Conservation (phyloP, 2,329 filamentous ascomycete species). For the Escovopsis sp. region DNA sequence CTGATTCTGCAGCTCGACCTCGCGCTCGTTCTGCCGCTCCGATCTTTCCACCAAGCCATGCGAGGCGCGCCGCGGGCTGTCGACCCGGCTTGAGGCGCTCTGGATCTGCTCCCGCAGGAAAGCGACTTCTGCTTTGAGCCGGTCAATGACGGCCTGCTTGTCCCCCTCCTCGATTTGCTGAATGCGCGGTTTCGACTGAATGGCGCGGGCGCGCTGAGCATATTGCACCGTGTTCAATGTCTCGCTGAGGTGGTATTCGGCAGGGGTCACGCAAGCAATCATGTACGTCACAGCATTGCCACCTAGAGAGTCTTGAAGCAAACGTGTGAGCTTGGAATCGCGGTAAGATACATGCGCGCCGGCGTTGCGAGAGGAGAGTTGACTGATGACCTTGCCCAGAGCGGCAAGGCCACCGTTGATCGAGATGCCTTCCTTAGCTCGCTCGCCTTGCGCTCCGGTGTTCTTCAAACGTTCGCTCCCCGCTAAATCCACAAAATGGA, state of each 20-base stretch:
- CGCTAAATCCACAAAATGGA: conserved; percentile 95
- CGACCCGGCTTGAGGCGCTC: conserved; percentile 52
- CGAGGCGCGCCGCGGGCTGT: conserved; percentile 37
- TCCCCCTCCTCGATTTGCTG: conserved; percentile 88
- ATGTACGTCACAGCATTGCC: conserved; percentile 98
- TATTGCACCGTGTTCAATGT: conserved; percentile 97
- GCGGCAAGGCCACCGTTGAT: conserved; percentile 95
- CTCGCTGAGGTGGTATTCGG: conserved; percentile 94
- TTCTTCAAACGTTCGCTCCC: conserved; percentile 96
- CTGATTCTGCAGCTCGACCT: conserved; percentile 85
- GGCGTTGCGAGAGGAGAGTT: conserved; percentile 77
- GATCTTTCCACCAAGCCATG: conserved; percentile 50
- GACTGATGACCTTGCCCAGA: conserved; percentile 94
- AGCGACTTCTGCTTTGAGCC: conserved; percentile 81
- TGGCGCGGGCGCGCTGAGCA: conserved; percentile 85
- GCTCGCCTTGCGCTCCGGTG: conserved; percentile 85
- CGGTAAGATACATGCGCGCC: conserved; percentile 93
- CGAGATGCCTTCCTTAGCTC: conserved; percentile 90
- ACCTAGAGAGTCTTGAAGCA: conserved; percentile 90
- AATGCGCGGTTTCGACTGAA: conserved; percentile 94
- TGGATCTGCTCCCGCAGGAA: conserved; percentile 91
- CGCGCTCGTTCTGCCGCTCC: conserved; percentile 70
- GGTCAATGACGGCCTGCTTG: conserved; percentile 85
- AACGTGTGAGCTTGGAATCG: conserved; percentile 88
- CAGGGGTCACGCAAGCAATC: conserved; percentile 95